Evolutionary conservation across 768 basidiomycete species (phyloP).

Genomic region (Pseudohyphozyma bogoriensis): DNA sequence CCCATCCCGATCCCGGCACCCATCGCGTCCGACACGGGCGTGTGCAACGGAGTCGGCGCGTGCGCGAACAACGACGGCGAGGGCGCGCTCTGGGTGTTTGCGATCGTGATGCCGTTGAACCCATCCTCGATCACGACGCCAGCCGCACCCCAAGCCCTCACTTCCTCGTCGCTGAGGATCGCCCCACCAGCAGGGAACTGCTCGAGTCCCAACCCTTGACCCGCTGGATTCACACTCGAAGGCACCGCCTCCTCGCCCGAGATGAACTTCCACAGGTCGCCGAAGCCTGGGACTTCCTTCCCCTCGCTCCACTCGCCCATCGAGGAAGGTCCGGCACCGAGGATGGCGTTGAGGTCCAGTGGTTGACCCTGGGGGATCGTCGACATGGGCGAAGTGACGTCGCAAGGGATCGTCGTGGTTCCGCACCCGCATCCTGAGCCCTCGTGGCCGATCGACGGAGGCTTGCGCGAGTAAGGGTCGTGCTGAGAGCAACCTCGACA

Average conservation of each 20-base stretch:
- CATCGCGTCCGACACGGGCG: too few relatives aligned
- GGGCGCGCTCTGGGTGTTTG: not conserved
- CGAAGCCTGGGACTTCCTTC: too few relatives aligned
- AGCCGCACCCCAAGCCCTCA: not conserved
- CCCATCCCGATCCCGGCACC: not conserved
- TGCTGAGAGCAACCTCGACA: slow-evolving; percentile 24
- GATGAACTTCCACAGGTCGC: too few relatives aligned
- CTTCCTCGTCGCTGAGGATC: not conserved
- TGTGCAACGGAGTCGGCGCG: not conserved
- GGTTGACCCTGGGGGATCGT: not conserved
- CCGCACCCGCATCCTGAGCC: not conserved
- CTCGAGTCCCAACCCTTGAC: too few relatives aligned
- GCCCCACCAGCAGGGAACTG: too few relatives aligned
- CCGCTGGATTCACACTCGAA: too few relatives aligned
- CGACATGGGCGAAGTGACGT: not conserved
- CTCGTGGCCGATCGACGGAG: not conserved
- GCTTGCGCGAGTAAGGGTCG: slow-evolving; percentile 15
- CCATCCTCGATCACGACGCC: not conserved
- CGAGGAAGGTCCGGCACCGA: too few relatives aligned
- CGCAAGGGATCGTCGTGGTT: not conserved
- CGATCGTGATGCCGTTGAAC: too few relatives aligned
- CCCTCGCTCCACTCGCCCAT: not conserved
- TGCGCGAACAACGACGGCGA: not conserved
- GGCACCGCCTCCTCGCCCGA: too few relatives aligned
- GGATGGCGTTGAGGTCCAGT: too few relatives aligned